Evolutionary conservation across 176 grass and related monocot species (phyloP).

Genomic region (Aegilops tauschii): DNA sequence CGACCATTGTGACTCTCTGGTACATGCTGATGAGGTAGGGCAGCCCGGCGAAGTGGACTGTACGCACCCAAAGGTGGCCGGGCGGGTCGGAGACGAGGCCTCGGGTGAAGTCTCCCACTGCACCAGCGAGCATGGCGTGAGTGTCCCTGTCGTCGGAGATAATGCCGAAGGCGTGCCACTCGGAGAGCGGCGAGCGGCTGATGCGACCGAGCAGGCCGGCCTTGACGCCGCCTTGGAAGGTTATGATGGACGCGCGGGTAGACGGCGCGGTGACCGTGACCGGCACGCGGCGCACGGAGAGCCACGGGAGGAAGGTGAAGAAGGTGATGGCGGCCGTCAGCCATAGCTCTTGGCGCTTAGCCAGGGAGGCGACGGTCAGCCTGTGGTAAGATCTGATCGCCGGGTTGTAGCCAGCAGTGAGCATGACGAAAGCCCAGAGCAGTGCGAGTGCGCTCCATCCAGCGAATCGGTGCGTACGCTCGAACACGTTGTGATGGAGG

Average conservation of each 20-base stretch:
- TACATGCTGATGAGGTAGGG: slow-evolving; percentile 78
- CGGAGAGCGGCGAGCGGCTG: slow-evolving; percentile 71
- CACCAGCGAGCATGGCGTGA: slow-evolving; percentile 68
- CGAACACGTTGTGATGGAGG: slow-evolving; percentile 85
- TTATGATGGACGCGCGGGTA: slow-evolving; percentile 59
- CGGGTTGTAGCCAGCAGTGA: slow-evolving; percentile 45
- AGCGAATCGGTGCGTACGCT: slow-evolving; percentile 72
- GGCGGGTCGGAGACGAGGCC: slow-evolving; percentile 54
- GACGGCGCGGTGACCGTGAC: slow-evolving; percentile 55
- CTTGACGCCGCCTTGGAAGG: slow-evolving; percentile 51
- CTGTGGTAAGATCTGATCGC: slow-evolving; percentile 37
- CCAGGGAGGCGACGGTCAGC: slow-evolving; percentile 23
- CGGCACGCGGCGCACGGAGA: slow-evolving; percentile 49
- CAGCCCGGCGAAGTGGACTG: slow-evolving; percentile 56
- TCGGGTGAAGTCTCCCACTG: slow-evolving; percentile 70
- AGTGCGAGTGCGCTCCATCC: slow-evolving; percentile 64
- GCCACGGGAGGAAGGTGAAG: slow-evolving; percentile 65
- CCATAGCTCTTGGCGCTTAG: slow-evolving; percentile 51
- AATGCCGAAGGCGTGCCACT: slow-evolving; percentile 85
- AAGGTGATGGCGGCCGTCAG: slow-evolving; percentile 55
- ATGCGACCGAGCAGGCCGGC: slow-evolving; percentile 65
- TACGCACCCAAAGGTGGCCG: slow-evolving; percentile 56
- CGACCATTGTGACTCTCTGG: slow-evolving; percentile 49
- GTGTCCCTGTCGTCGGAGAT: slow-evolving; percentile 42
- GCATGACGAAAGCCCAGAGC: slow-evolving; percentile 62